Evolutionary conservation across 441 rosid species (phyloP).

Genomic region (Metrosideros polymorpha): DNA sequence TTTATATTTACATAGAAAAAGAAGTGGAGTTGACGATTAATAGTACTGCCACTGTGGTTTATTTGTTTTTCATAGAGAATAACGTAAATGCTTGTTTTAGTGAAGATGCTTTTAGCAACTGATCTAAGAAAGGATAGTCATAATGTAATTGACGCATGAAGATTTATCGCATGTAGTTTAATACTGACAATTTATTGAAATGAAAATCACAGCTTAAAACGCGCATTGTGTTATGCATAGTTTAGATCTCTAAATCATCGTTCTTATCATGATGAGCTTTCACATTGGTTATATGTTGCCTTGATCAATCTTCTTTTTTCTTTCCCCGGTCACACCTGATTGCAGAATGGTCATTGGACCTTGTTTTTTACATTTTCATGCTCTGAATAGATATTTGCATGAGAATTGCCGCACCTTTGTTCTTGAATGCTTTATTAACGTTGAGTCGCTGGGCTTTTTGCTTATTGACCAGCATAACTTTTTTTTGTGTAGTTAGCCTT

Average conservation of each 20-base stretch:
- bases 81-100: background rate
- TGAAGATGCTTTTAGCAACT: background rate
- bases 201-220: background rate
- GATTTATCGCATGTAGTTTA: background rate
- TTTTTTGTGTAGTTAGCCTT: background rate
- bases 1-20: background rate
- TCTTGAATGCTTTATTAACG: background rate
- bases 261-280: background rate
- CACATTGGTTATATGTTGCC: background rate
- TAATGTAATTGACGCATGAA: background rate
- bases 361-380: background rate
- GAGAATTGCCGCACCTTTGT: background rate
- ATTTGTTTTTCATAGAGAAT: background rate
- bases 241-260: background rate
- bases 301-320: background rate
- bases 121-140: background rate
- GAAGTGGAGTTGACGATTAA: background rate
- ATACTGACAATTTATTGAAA: background rate
- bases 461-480: background rate
- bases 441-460: background rate
- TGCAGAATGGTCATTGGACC: background rate
- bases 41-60: background rate
- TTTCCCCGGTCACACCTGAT: background rate
- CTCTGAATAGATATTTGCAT: background rate
- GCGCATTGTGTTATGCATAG: background rate